These are phyloP conservation scores for Trebouxia sp. DNA, from an alignment of 139 green algal species.

Conservation along the genomic window DNA sequence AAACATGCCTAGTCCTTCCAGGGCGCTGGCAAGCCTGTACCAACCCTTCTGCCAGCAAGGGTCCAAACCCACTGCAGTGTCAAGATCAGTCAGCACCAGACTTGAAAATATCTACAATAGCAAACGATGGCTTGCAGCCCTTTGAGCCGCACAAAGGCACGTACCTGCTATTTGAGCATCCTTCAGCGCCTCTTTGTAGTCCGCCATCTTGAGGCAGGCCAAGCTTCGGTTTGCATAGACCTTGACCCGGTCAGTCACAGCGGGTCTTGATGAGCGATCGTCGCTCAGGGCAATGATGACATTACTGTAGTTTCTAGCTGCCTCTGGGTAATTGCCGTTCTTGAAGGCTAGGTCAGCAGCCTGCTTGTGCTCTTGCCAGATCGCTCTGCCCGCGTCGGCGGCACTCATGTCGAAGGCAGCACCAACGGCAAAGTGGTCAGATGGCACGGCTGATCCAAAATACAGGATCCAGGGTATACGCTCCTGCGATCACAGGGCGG, in stretches of 20 bases:
- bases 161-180: conserved; percentile 3
- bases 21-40: conserved; percentile 16
- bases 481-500: too few relatives aligned
- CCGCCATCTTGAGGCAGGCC: neutral
- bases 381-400: neutral
- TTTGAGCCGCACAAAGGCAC: neutral
- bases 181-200: conserved; percentile 10
- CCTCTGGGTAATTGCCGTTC: neutral
- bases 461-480: too few relatives aligned
- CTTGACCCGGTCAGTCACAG: conserved; percentile 7
- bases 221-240: conserved; percentile 19
- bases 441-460: too few relatives aligned
- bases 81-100: neutral
- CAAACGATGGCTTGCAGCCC: too few relatives aligned
- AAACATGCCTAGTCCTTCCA: neutral
- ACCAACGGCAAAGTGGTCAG: too few relatives aligned
- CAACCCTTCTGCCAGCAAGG: conserved; percentile 24
- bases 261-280: neutral
- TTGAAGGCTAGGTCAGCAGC: conserved; percentile 24
- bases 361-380: conserved; percentile 2
- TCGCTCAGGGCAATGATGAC: conserved; percentile 1
- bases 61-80: conserved; percentile 2
- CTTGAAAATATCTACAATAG: neutral
- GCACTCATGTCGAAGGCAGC: neutral
- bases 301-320: neutral